Percentiles rank a stretch among this genome's conserved stretches.
These are phyloP conservation scores for Pleurotus tuber-regium DNA, from an alignment of 768 basidiomycete genomes.

Conservation along the genomic window DNA sequence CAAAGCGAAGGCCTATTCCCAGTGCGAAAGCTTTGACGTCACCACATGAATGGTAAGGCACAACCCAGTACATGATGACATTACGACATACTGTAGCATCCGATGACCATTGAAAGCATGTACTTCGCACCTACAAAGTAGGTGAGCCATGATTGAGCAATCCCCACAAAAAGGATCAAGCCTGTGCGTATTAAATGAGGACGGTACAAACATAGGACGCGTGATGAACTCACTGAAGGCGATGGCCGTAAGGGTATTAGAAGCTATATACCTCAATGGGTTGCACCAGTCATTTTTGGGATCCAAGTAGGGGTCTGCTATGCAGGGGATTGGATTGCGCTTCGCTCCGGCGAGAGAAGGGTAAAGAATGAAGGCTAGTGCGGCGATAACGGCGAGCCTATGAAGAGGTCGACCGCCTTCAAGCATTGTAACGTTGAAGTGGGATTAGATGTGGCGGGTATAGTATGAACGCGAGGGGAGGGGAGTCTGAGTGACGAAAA, in stretches of 20 bases:
- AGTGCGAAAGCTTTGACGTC: constrained; percentile 45
- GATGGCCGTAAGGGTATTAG: constrained; percentile 48
- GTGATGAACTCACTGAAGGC: constrained; percentile 39
- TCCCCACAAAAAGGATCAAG: constrained; percentile 37
- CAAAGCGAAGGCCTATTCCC: constrained; percentile 57
- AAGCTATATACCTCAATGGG: constrained; percentile 53
- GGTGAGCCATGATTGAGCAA: constrained; percentile 42
- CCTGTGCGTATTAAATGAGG: constrained; percentile 18
- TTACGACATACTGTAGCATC: constrained; percentile 46
- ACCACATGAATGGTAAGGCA: neutral
- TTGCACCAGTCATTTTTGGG: constrained; percentile 54
- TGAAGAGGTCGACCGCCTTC: neutral
- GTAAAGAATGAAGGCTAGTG: neutral
- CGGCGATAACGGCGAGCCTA: neutral
- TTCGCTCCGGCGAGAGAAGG: constrained; percentile 1
- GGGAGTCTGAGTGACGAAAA: neutral
- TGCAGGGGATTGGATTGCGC: constrained; percentile 20
- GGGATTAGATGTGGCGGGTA: neutral
- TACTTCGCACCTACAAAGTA: constrained; percentile 47
- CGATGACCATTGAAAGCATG: constrained; percentile 63
- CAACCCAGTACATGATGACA: neutral
- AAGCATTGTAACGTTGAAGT: neutral
- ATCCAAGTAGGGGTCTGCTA: constrained; percentile 42
- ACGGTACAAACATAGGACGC: neutral
- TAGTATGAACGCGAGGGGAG: neutral